Conservation (phyloP, 768 basidiomycete species). For the Mycena polygramma region DNA sequence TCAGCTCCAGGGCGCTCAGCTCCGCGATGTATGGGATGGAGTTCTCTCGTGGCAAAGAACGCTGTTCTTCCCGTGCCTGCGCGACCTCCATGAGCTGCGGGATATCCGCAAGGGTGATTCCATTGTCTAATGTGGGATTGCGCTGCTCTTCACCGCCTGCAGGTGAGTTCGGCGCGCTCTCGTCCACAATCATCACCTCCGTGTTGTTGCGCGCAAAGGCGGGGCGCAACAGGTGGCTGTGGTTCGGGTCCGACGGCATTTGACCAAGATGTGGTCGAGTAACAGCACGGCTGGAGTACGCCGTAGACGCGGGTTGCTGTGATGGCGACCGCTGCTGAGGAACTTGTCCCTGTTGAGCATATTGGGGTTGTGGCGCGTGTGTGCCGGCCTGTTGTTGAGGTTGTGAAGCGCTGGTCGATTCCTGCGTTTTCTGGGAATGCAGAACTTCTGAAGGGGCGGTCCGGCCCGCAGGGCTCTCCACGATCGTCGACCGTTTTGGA, state of each 20-base stretch:
- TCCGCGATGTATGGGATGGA: slow-evolving; percentile 89
- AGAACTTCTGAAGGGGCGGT: slow-evolving; percentile 77
- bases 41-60: slow-evolving; percentile 83
- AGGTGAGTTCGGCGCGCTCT: slow-evolving; percentile 80
- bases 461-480: slow-evolving; percentile 93
- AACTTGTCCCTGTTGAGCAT: slow-evolving; percentile 52
- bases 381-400: slow-evolving; percentile 44
- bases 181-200: slow-evolving; percentile 91
- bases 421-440: slow-evolving; percentile 62
- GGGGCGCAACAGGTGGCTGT: slow-evolving; percentile 72
- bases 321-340: slow-evolving; percentile 50
- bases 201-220: slow-evolving; percentile 84
- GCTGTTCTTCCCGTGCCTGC: slow-evolving; percentile 88
- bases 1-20: slow-evolving; percentile 85
- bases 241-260: slow-evolving; percentile 54
- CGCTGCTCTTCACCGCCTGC: slow-evolving; percentile 62
- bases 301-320: slow-evolving; percentile 43
- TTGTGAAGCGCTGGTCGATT: slow-evolving; percentile 54
- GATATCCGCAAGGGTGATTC: slow-evolving; percentile 94
- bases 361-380: slow-evolving; percentile 46
- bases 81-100: slow-evolving; percentile 94
- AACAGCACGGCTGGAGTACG: slow-evolving; percentile 45
- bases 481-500: slow-evolving; percentile 94
- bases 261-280: slow-evolving; percentile 56
- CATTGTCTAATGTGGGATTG: slow-evolving; percentile 69